Conservation (phyloP, 129 eudicot genomes). For the Flaveria brownii region DNA sequence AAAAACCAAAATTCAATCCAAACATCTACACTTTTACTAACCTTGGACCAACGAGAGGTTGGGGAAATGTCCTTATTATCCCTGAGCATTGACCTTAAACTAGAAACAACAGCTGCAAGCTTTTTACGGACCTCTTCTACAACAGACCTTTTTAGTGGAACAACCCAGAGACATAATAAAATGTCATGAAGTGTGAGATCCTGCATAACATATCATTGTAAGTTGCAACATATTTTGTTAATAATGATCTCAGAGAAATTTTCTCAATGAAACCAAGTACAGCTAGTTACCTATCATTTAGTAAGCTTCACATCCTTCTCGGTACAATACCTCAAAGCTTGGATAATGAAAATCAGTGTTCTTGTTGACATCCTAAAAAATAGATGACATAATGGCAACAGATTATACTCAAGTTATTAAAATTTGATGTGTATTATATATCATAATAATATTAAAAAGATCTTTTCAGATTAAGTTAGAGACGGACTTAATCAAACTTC, state of each 20-base stretch:
- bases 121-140: conserved; percentile 80
- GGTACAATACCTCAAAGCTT: conserved; percentile 76
- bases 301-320: conserved; percentile 74
- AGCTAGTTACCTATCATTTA: conserved; percentile 79
- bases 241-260: conserved; percentile 6
- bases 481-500: conserved; percentile 75
- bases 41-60: conserved; percentile 92
- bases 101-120: conserved; percentile 65
- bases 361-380: conserved; percentile 66
- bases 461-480: conserved; percentile 44
- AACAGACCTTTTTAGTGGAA: conserved; percentile 66
- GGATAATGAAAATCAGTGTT: conserved; percentile 80
- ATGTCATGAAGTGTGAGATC: conserved; percentile 10
- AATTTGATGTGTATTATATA: background rate
- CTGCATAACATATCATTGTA: conserved; percentile 25
- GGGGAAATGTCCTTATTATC: conserved; percentile 66
- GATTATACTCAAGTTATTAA: conserved; percentile 14
- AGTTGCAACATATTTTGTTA: conserved; percentile 20
- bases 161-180: conserved; percentile 50
- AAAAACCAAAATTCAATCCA: background rate
- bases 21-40: conserved; percentile 30
- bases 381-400: conserved; percentile 16
- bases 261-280: background rate
- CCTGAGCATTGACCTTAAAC: conserved; percentile 78
- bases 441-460: conserved; percentile 18